Evolutionary conservation across 768 basidiomycete genomes (phyloP), one percentile per base, ranked within the genome.

Genomic region (Termitomyces sp.): DNA sequence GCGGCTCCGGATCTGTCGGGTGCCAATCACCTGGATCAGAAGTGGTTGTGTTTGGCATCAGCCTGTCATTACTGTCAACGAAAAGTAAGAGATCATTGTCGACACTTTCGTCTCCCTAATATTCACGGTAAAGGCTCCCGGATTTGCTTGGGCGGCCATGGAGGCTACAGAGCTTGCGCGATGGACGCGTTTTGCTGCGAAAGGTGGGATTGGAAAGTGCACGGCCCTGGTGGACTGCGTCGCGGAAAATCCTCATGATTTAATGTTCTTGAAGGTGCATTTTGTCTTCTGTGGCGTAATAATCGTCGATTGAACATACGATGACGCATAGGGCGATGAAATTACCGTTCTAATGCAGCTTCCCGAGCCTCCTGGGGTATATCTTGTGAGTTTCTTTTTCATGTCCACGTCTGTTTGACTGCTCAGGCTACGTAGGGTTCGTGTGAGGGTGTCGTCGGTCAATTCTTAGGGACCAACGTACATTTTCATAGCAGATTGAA

Each of bases 401-500:
- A 26, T 9, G 12, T 47, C 28, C 14, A 26, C 9, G 42, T 42
- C 23, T 15, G 40, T 19, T 47, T 42, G 23, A 31, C 11, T 11
- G 9, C n/a, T 17, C 26, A 37, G 30, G 14, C 15, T 53, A 21
- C 48, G 0, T 62, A 91, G 90, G 91, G 92, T 4, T 89, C 86
- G 62, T 94, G 91, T 65, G 91, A 94, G 71, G 91, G 86, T 52
- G 88, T 94, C 52, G 87, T 94, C 2, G 91, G 91, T 10, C 78
- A 83, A 5, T 93, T 94, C 65, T 71, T 72, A 17, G 84, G 79
- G 0, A 60, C 68, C 21, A 73, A 86, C 56, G 91, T 94, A 10
- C 79, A 73, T 7, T 89, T 93, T 64, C 83, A 83, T 57, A 75
- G 79, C 3, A 87, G 83, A 61, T 79, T 94, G 59, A 94, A 94